Evolutionary conservation across 768 basidiomycete genomes (phyloP).

Genomic region (Filobasidium wieringae): DNA sequence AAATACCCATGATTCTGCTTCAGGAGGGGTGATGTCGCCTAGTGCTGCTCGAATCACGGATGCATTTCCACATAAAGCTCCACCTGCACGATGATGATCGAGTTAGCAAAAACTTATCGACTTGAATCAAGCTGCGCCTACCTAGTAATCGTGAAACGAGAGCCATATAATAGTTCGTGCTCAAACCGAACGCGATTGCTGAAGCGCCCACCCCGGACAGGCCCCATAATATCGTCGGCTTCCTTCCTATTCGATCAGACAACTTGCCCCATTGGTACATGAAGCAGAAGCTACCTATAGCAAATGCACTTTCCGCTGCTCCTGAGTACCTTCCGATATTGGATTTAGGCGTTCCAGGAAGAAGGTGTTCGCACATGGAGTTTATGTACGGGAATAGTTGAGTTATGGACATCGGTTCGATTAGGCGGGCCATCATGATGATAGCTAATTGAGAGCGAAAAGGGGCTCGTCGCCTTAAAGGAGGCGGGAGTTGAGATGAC

Average conservation of each 20-base stretch:
- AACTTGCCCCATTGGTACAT: constrained; percentile 21
- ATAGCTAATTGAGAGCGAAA: neutral
- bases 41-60: constrained; percentile 19
- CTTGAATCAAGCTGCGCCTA: neutral
- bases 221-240: constrained; percentile 17
- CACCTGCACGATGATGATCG: neutral
- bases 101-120: neutral
- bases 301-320: constrained; percentile 14
- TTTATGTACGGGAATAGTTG: constrained; percentile 21
- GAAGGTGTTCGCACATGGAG: constrained; percentile 17
- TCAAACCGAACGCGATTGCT: constrained; percentile 15
- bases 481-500: too few relatives aligned
- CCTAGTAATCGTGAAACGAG: constrained; percentile 14
- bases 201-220: constrained; percentile 11
- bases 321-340: constrained; percentile 20
- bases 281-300: constrained; percentile 10
- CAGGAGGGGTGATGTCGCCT: constrained; percentile 18
- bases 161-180: constrained; percentile 18
- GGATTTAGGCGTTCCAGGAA: constrained; percentile 11
- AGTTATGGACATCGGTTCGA: constrained; percentile 5
- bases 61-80: constrained; percentile 11
- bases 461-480: neutral
- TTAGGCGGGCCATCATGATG: neutral
- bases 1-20: constrained; percentile 19
- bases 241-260: constrained; percentile 19